These are phyloP conservation scores for Pythium phragmiticola DNA, from an alignment of 352 stramenopile genomes.

Conservation along the genomic window DNA sequence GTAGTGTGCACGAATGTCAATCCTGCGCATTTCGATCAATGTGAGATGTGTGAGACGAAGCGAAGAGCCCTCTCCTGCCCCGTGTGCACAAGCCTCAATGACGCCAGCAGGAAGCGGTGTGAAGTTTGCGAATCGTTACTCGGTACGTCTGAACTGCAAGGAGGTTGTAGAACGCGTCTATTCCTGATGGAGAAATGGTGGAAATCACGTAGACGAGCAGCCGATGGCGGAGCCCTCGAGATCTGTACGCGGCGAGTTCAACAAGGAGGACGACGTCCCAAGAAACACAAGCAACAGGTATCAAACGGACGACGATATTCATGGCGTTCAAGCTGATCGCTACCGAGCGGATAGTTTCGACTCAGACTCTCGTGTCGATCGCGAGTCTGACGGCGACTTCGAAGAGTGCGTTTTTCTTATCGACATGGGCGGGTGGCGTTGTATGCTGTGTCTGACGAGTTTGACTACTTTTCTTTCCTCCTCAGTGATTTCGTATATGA, in stretches of 20 bases:
- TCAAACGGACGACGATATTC: neutral
- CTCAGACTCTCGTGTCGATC: slow-evolving; percentile 3
- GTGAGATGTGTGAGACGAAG: slow-evolving; percentile 19
- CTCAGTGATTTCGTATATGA: slow-evolving; percentile 7
- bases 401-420: slow-evolving; percentile 1
- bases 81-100: slow-evolving; percentile 64
- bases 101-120: slow-evolving; percentile 31
- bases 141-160: slow-evolving; percentile 1
- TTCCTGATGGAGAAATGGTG: neutral
- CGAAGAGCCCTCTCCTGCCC: slow-evolving; percentile 13
- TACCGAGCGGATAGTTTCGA: slow-evolving; percentile 1
- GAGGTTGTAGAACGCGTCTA: neutral
- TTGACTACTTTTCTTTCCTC: neutral
- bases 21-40: slow-evolving; percentile 10
- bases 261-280: too few species aligned
- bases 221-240: neutral
- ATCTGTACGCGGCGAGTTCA: neutral
- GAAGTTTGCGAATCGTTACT: slow-evolving; percentile 53
- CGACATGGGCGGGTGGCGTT: neutral
- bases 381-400: slow-evolving; percentile 9
- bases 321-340: neutral
- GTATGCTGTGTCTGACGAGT: neutral
- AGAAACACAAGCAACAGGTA: neutral
- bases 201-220: neutral
- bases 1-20: slow-evolving; percentile 20